phyloP scores from a whole-genome alignment of 2,329 filamentous ascomycete genomes.

The Coniochaeta hoffmannii region DNA sequence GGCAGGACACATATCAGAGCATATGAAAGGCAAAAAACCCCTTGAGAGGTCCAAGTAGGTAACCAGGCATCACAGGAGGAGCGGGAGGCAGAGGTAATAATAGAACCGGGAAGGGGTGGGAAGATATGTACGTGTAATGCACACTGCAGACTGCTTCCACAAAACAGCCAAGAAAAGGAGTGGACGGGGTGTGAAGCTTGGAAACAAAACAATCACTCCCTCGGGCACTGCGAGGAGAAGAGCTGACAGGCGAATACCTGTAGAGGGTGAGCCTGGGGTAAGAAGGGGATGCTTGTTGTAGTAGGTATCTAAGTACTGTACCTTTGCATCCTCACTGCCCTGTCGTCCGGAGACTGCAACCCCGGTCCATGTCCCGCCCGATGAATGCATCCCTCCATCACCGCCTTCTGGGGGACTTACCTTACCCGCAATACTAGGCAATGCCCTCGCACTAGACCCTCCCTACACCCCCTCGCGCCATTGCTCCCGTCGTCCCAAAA shows the following conservation, averaged over 20 bases:
- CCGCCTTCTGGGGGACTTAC: neutral
- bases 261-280: no score
- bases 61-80: neutral
- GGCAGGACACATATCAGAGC: no score
- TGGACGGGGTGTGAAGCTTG: neutral
- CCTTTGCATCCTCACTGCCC: neutral
- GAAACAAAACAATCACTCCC: no score
- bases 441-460: neutral
- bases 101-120: neutral
- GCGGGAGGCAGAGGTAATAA: neutral
- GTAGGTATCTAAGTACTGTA: neutral
- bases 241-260: neutral
- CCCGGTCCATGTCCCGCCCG: neutral
- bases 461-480: neutral
- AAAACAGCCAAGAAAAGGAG: neutral
- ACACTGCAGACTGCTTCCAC: neutral
- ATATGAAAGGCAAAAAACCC: neutral
- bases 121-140: neutral
- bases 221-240: neutral
- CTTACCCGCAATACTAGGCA: neutral
- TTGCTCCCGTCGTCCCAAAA: no score
- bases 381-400: neutral
- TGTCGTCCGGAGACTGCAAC: neutral
- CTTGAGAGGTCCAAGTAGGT: neutral
- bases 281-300: neutral